Evolutionary conservation across 345 rosid species (phyloP).

Genomic region (Gossypium stocksii): DNA sequence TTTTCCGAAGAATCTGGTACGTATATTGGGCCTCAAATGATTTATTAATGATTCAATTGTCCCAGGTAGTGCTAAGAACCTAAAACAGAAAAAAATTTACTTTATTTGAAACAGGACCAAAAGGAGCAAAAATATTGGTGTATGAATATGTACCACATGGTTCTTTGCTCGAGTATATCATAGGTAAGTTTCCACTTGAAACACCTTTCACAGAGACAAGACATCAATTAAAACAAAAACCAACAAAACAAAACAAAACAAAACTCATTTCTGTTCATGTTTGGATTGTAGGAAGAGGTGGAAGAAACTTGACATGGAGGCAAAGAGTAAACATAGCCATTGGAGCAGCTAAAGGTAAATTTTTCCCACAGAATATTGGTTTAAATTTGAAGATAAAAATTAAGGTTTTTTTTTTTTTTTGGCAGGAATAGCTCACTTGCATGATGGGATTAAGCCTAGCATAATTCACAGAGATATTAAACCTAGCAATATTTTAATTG

Average conservation of each 20-base stretch:
- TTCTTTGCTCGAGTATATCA: conserved; percentile 56
- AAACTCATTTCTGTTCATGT: background rate
- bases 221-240: background rate
- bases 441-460: conserved; percentile 47
- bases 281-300: conserved; percentile 34
- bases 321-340: conserved; percentile 55
- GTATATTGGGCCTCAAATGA: background rate
- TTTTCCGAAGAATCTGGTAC: conserved; percentile 56
- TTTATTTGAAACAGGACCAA: conserved; percentile 32
- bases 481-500: conserved; percentile 56
- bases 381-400: background rate
- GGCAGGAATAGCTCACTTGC: conserved; percentile 57
- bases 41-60: background rate
- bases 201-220: background rate
- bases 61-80: background rate
- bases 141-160: conserved; percentile 60
- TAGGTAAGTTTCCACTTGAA: conserved; percentile 26
- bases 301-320: conserved; percentile 48
- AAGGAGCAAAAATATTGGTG: conserved; percentile 41
- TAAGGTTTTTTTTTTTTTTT: background rate
- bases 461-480: conserved; percentile 60
- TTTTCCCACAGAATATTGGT: background rate
- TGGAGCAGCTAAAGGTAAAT: conserved; percentile 57
- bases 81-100: background rate
- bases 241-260: background rate